Evolutionary conservation across 495 filamentous ascomycete species (phyloP), one percentile per base, ranked within the genome.

Genomic region (Xylaria scruposa): DNA sequence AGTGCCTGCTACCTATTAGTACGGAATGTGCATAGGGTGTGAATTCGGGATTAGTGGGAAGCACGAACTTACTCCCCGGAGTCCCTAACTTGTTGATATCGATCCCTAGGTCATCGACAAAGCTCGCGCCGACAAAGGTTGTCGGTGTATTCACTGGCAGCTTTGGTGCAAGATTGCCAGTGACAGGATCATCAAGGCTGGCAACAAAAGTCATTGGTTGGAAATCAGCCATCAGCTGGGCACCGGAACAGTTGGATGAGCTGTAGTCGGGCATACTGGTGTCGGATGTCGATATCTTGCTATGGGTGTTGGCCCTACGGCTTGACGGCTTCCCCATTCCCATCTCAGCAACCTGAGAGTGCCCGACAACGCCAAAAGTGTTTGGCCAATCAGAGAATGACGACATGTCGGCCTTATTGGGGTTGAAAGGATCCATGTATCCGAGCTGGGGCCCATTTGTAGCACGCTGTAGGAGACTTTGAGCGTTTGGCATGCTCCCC

Each of bases 101-200:
- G 12, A 76, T 54, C 13, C 68, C 68, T 13, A 79, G 72, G 13
- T 79, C 77, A 36, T 75, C 72, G 36, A 78, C 71, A 51, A 79
- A 78, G 51, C 61, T 72, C 31, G 71, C 3, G 0, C 72, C 77
- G 56, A 40, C 47, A 40, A 73, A 51, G 8, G 78, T 72, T 0
- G 79, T 80, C 0, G 83, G 82, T 2, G 82, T 83, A 70, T 85
- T 85, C 6, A 80, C 76, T 24, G 83, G 83, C 1, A 77, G 81
- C 61, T 83, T 82, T 7, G 69, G 76, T 46, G 75, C 76, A 15
- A 83, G 72, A 42, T 64, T 71, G 59, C 72, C 74, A 13, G 61
- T 70, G 33, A 74, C 75, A 5, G 80, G 75, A 15, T 83, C 81
- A 51, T 78, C 78, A 17, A 82, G 60, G 70, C 77, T 79, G 0